Percentiles rank a stretch among this genome's conserved stretches.
phyloP scores from a whole-genome alignment of 371 early-diverging fungal genomes.

The Apophysomyces elegans region DNA sequence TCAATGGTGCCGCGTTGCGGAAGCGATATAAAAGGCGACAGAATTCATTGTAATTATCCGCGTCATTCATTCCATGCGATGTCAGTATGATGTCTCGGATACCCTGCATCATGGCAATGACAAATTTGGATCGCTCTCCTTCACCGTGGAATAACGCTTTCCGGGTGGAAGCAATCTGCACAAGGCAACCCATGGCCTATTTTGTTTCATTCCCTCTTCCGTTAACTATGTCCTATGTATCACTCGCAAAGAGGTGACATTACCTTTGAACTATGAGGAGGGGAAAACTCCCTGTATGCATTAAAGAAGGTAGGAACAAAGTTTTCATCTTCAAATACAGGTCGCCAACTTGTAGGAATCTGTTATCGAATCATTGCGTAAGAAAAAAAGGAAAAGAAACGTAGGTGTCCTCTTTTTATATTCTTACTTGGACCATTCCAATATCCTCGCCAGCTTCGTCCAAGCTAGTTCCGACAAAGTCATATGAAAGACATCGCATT shows the following conservation, averaged over 20 bases:
- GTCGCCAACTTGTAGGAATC: constrained; percentile 82
- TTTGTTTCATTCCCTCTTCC: too few species aligned
- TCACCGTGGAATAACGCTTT: constrained; percentile 81
- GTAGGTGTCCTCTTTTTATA: constrained; percentile 9
- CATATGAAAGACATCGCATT: constrained; percentile 77
- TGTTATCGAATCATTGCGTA: constrained; percentile 20
- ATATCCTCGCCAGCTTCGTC: constrained; percentile 89
- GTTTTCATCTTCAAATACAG: constrained; percentile 66
- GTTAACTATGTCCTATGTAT: too few species aligned
- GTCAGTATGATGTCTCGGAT: constrained; percentile 68
- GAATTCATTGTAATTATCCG: constrained; percentile 85
- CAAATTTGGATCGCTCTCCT: constrained; percentile 68
- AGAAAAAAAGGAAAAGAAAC: constrained; percentile 3
- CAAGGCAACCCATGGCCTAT: constrained; percentile 83
- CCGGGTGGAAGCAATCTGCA: constrained; percentile 79
- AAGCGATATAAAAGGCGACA: constrained; percentile 84
- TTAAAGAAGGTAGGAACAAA: constrained; percentile 77
- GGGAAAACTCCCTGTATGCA: constrained; percentile 64
- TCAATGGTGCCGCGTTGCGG: constrained; percentile 77
- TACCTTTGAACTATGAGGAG: constrained; percentile 55
- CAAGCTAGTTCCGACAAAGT: constrained; percentile 85
- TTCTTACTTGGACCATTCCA: constrained; percentile 75
- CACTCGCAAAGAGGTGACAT: background rate
- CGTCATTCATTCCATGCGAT: constrained; percentile 68
- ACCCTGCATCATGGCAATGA: constrained; percentile 74